Evolutionary conservation across 2,329 filamentous ascomycete species (phyloP).

Genomic region (Fusarium longipes): DNA sequence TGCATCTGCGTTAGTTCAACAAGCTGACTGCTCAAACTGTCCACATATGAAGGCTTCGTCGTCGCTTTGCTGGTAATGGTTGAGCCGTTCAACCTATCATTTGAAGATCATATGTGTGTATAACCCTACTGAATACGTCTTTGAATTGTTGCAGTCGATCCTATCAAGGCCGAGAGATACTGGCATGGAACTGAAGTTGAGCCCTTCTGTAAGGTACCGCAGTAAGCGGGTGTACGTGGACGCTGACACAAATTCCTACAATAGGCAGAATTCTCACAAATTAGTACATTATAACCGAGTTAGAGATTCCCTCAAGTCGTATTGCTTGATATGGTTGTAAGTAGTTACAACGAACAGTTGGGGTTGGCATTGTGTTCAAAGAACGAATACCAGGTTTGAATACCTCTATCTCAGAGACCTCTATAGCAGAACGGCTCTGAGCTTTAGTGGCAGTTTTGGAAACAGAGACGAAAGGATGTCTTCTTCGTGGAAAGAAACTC

Average conservation of each 20-base stretch:
- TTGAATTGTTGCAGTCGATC: neutral
- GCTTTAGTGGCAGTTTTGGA: neutral
- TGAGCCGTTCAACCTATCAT: neutral
- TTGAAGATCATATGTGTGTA: neutral
- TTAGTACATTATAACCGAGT: neutral
- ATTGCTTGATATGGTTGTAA: neutral
- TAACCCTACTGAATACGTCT: neutral
- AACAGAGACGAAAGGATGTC: neutral
- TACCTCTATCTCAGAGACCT: neutral
- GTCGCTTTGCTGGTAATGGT: neutral
- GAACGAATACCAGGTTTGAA: neutral
- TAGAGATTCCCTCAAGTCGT: neutral
- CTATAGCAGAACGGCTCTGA: neutral
- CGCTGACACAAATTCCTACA: neutral
- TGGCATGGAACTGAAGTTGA: neutral
- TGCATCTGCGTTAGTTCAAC: conserved; percentile 7
- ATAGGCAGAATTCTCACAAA: conserved; percentile 5
- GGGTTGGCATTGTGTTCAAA: neutral
- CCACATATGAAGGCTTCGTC: conserved; percentile 6
- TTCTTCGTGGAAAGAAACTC: no score
- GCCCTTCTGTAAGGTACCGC: neutral
- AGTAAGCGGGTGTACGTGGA: conserved; percentile 13
- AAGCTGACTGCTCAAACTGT: neutral
- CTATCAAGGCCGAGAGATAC: neutral
- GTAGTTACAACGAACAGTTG: neutral